These are phyloP conservation scores for Penicillium paneum DNA, from an alignment of 2,329 filamentous ascomycete genomes.

Conservation along the genomic window DNA sequence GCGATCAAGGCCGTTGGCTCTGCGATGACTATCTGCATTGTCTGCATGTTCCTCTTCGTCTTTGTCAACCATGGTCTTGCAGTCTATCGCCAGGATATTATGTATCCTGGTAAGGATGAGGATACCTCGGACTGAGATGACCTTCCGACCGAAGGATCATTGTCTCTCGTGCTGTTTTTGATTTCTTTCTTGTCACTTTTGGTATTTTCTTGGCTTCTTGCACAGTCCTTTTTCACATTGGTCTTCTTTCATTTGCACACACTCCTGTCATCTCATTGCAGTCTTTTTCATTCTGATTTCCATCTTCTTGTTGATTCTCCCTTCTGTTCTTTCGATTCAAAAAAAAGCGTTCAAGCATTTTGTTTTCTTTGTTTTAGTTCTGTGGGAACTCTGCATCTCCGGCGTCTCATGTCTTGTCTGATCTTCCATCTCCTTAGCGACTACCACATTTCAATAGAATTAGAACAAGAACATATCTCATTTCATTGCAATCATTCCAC, in stretches of 20 bases:
- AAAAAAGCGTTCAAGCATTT: constrained; percentile 8
- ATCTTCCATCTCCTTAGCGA: not conserved
- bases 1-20: constrained; percentile 55
- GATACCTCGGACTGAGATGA: constrained; percentile 42
- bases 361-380: not conserved
- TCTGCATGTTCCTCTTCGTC: constrained; percentile 56
- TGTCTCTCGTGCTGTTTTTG: not conserved
- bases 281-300: not conserved
- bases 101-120: constrained; percentile 61
- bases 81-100: constrained; percentile 51
- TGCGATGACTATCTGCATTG: constrained; percentile 55
- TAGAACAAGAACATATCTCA: not conserved
- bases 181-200: not conserved
- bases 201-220: not conserved
- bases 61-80: constrained; percentile 51
- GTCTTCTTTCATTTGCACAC: not conserved
- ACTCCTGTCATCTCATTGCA: not conserved
- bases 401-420: not conserved
- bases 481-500: not conserved
- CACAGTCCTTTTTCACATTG: not conserved
- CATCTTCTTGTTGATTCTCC: not conserved
- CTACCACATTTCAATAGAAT: constrained; percentile 2
- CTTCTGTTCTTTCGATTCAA: not conserved
- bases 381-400: not conserved
- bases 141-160: not conserved